Base-by-base conservation (phyloP, 1,284 basidiomycete species). In the Coniophora puteana region DNA sequence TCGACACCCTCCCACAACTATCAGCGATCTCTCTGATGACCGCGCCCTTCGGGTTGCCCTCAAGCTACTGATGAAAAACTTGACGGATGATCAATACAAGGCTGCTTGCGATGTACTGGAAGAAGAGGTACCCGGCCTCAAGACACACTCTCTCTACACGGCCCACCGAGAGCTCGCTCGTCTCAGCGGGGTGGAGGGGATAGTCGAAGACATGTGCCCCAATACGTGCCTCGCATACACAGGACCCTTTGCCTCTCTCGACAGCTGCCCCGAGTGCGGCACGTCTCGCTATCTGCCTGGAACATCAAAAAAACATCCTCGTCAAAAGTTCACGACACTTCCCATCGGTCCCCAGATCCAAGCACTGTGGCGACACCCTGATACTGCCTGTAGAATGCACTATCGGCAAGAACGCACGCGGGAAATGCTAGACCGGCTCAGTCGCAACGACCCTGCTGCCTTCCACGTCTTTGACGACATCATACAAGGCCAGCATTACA, bases 311-410 rank as follows among this genome's bases (percentile, higher is more conserved):
- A 23, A 45, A 12, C 37, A 48, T 6, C 44, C 61, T 5, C 46
- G 40, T 3, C 50, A 53, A 20, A 42, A 55, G 14, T 66, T 64
- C 44, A 48, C 51, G 18, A 65, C 62, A 0, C 50, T 69, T 12
- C 65, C 63, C 1, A 24, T 68, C 28, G 66, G 62, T 0, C 65
- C 65, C 12, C 58, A 61, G 43, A 37, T 69, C 1, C 63, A 67
- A 38, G 63, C 62, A 0, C 41, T 60, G 3, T 59, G 43, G 21
- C 50, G 55, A 11, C 43, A 36, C 21, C 39, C 42, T 0, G 44
- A 62, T 12, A 48, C 48, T 20, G 58, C 60, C 4, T 14, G 43
- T 1, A 35, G 26, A 3, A 53, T 63, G 45, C 23, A 36, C 11
- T 61, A 44, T 38, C 20, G 49, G 25, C 14, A 43, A 12, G 8